Evolutionary conservation across 2,329 filamentous ascomycete genomes (phyloP), one percentile per base, ranked within the genome.

Genomic region (Tolypocladium ovalisporum): DNA sequence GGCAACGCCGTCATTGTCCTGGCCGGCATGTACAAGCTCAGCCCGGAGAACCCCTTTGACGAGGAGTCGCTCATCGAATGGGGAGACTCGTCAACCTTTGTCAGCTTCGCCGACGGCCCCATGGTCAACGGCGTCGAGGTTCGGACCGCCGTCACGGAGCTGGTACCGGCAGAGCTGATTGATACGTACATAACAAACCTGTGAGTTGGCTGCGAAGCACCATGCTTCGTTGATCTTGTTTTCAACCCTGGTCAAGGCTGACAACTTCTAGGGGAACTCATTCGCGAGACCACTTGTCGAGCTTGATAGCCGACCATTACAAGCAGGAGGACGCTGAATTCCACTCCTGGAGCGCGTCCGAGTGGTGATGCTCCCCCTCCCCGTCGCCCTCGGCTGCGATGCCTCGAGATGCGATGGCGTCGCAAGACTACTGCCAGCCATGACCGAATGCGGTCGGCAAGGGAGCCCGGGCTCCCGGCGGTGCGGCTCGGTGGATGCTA

Each of bases 21-120:
- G 49, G 89, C 88, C 55, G 93, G 91, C 36, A 87, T 97, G 24
- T 97, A 97, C 78, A 96, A 96, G 73, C 82, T 99, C 57, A 95
- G 90, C 64, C 92, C 94, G 0, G 86, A 95, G 59, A 93, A 91
- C 66, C 88, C 91, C 1, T 92, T 91, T 65, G 86, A 94, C 65
- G 86, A 88, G 56, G 87, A 90, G 62, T 84, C 85, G 5, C 76
- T 96, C 60, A 88, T 96, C 58, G 93, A 97, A 73, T 90, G 90
- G 75, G 93, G 90, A 19, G 86, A 92, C 68, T 84, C 91, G 1
- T 85, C 87, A 56, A 87, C 82, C 62, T 86, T 90, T 57, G 83
- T 94, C 49, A 81, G 79, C 42, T 96, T 90, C 68, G 83, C 89
- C 24, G 87, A 97, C 61, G 91, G 90, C 7, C 79, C 85, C 42